Conservation (phyloP, 768 basidiomycete genomes). For the Serendipita sp. region DNA sequence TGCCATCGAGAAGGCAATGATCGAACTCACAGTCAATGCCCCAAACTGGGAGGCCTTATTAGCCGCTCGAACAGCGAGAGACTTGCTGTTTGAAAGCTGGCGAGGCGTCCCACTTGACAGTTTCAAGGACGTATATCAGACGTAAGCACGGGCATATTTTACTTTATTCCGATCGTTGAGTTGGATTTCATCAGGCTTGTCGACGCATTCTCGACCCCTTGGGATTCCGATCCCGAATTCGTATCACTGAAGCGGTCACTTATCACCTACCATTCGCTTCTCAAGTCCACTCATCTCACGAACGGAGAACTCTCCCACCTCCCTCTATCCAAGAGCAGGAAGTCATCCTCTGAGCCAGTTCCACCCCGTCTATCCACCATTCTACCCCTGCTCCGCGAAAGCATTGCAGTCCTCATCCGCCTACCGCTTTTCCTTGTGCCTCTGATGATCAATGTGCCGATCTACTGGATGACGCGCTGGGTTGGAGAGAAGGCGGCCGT, state of each 20-base stretch:
- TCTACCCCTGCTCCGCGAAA: constrained; percentile 60
- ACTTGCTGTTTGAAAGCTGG: constrained; percentile 81
- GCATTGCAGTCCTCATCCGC: constrained; percentile 47
- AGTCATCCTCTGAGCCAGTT: constrained; percentile 37
- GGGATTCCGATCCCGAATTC: constrained; percentile 41
- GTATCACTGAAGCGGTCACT: constrained; percentile 48
- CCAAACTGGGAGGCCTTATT: constrained; percentile 91
- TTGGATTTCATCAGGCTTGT: constrained; percentile 41
- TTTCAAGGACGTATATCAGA: constrained; percentile 75
- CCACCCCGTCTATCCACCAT: constrained; percentile 76
- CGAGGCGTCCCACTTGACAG: constrained; percentile 61
- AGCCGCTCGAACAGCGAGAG: constrained; percentile 80
- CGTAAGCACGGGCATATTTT: constrained; percentile 35
- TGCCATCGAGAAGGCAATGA: constrained; percentile 50
- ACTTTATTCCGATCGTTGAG: constrained; percentile 2
- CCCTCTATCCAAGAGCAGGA: constrained; percentile 64
- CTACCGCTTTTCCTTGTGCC: constrained; percentile 86
- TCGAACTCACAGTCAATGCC: constrained; percentile 73
- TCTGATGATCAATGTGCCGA: constrained; percentile 64
- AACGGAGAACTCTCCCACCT: constrained; percentile 73
- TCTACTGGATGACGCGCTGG: constrained; percentile 59
- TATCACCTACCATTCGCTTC: constrained; percentile 75
- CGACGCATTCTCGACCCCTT: constrained; percentile 63
- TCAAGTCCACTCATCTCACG: constrained; percentile 64
- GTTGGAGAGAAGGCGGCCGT: constrained; percentile 61